Evolutionary conservation across 208 protist species (phyloP).

Genomic region (Wallacemonas sp.): DNA sequence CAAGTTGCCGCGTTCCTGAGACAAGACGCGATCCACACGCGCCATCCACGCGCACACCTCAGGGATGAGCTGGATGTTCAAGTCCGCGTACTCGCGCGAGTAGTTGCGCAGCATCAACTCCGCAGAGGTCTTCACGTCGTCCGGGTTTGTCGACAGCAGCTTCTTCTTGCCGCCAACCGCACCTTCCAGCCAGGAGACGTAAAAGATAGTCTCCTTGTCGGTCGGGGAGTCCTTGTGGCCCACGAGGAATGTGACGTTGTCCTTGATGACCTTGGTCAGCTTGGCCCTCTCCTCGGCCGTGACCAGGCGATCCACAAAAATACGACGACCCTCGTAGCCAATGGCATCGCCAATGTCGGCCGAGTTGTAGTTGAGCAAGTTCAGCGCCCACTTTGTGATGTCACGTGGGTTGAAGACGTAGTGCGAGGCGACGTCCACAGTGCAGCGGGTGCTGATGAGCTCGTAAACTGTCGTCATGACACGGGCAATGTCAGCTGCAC

Average conservation of each 20-base stretch:
- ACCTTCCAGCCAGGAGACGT: slow-evolving; percentile 70
- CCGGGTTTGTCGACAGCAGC: slow-evolving; percentile 44
- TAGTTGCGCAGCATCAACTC: slow-evolving; percentile 82
- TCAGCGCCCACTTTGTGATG: slow-evolving; percentile 93
- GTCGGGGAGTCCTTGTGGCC: slow-evolving; percentile 59
- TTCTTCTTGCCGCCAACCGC: slow-evolving; percentile 38
- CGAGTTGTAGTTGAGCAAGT: slow-evolving; percentile 92
- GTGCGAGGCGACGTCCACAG: slow-evolving; percentile 94
- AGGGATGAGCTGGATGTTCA: slow-evolving; percentile 94
- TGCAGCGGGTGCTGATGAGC: slow-evolving; percentile 85
- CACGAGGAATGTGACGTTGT: slow-evolving; percentile 81
- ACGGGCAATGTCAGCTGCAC: slow-evolving; percentile 85
- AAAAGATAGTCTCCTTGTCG: slow-evolving; percentile 79
- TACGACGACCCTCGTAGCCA: slow-evolving; percentile 92
- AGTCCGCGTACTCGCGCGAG: slow-evolving; percentile 92
- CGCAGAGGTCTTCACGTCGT: slow-evolving; percentile 76
- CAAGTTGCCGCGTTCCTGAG: slow-evolving; percentile 91
- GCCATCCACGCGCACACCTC: slow-evolving; percentile 94
- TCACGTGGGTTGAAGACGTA: slow-evolving; percentile 98
- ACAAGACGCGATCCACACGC: slow-evolving; percentile 96
- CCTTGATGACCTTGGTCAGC: slow-evolving; percentile 67
- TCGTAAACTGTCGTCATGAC: slow-evolving; percentile 96
- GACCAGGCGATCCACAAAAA: slow-evolving; percentile 96
- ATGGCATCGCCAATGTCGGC: slow-evolving; percentile 86
- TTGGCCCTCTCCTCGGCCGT: slow-evolving; percentile 75